Conservation (phyloP, 202 grass and related monocot genomes). For the Dendrocalamus latiflorus region DNA sequence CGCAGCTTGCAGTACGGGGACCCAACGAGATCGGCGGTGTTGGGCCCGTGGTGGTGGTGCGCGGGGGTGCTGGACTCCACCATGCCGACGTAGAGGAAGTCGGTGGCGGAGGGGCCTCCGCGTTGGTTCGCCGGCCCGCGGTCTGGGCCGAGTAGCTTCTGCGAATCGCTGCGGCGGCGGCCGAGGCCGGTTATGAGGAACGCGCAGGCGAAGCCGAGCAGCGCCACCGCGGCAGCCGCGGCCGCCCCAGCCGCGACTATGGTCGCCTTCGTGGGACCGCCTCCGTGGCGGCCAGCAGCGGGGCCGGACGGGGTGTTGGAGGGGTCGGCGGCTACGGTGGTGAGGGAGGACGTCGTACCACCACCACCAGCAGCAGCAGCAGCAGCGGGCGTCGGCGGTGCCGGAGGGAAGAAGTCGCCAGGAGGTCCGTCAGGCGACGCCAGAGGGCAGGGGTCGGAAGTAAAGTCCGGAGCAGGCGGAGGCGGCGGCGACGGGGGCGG, state of each 20-base stretch:
- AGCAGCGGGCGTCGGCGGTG: constrained; percentile 26
- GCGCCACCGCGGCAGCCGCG: constrained; percentile 37
- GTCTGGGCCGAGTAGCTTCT: constrained; percentile 52
- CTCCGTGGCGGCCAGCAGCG: background rate
- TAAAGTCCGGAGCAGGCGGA: constrained; percentile 49
- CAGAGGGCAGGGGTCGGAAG: constrained; percentile 44
- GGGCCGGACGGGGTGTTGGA: constrained; percentile 9
- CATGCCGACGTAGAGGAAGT: constrained; percentile 87
- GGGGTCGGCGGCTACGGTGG: constrained; percentile 49
- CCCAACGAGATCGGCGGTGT: constrained; percentile 42
- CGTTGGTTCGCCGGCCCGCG: constrained; percentile 13
- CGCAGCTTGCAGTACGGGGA: constrained; percentile 93
- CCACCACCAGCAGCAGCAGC: background rate
- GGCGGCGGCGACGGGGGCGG: constrained; percentile 59
- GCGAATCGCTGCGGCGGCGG: constrained; percentile 34
- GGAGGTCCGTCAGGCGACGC: constrained; percentile 36
- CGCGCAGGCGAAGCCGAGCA: constrained; percentile 51
- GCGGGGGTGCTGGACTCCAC: constrained; percentile 52
- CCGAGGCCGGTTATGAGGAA: constrained; percentile 45
- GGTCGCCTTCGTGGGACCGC: constrained; percentile 32
- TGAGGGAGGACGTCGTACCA: background rate
- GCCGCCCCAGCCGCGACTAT: constrained; percentile 51
- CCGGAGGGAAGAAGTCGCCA: constrained; percentile 55
- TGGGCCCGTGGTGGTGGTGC: constrained; percentile 33
- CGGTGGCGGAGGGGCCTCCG: constrained; percentile 22